Conservation (phyloP, 768 basidiomycete genomes). For the Lenzites betulinus region DNA sequence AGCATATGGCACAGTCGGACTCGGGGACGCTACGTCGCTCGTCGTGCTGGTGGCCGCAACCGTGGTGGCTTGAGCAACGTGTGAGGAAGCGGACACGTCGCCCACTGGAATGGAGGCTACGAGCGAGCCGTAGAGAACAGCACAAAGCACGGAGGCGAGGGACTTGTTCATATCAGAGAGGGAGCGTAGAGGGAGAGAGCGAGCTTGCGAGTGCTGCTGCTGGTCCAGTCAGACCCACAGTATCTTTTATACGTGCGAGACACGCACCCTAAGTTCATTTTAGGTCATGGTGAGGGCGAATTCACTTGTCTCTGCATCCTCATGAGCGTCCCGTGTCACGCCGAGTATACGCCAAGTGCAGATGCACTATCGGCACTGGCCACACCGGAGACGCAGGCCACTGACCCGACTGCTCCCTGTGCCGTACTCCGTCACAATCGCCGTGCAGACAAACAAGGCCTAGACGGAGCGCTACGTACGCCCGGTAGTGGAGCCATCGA, state of each 20-base stretch:
- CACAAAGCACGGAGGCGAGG: constrained; percentile 15
- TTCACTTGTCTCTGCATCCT: not conserved
- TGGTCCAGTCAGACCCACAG: not conserved
- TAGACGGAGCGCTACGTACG: constrained; percentile 5
- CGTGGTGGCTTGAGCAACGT: constrained; percentile 3
- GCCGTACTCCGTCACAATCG: not conserved
- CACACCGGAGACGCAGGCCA: not conserved
- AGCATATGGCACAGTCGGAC: constrained; percentile 24
- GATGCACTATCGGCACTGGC: not conserved
- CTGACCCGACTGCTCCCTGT: not conserved
- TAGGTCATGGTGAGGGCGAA: not conserved
- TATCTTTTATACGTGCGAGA: not conserved
- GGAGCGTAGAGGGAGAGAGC: not conserved
- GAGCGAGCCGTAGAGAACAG: constrained; percentile 13
- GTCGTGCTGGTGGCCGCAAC: constrained; percentile 11
- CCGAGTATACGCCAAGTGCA: not conserved
- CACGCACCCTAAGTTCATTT: not conserved
- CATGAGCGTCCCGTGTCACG: not conserved
- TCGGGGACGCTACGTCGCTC: constrained; percentile 9
- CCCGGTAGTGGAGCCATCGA: not conserved
- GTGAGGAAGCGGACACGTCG: not conserved
- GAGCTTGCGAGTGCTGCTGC: not conserved
- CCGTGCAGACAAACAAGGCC: not conserved
- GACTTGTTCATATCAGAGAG: constrained; percentile 10
- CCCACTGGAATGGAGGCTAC: constrained; percentile 9